phyloP scores from a whole-genome alignment of 345 rosid genomes.

The Laguncularia racemosa region DNA sequence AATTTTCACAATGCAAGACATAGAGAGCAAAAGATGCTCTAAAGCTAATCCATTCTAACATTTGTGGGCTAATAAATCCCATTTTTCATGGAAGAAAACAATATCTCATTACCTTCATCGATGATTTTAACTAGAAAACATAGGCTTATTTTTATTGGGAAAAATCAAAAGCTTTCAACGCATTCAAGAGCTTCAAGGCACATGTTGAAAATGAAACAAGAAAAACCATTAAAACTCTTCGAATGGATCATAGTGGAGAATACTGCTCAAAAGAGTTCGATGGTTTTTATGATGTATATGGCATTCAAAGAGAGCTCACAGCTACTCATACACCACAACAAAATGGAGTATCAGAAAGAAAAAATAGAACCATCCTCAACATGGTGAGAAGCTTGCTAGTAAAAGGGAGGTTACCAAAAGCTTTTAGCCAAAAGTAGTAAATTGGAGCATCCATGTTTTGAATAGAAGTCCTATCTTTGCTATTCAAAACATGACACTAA shows the following conservation, averaged over 20 bases:
- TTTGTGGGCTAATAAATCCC: neutral
- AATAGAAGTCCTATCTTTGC: neutral
- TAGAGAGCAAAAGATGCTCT: neutral
- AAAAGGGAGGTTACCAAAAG: neutral
- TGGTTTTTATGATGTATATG: neutral
- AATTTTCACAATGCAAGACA: neutral
- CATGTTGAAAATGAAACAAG: neutral
- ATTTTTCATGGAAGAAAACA: neutral
- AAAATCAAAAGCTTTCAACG: too few relatives aligned
- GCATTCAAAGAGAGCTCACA: neutral
- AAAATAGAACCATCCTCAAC: neutral
- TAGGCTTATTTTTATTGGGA: neutral
- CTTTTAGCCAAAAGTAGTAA: constrained; percentile 1
- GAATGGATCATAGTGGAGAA: constrained; percentile 1
- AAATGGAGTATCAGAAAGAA: neutral
- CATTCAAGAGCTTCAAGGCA: too few relatives aligned
- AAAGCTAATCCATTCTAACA: neutral
- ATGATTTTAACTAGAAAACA: neutral
- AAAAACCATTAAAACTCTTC: neutral
- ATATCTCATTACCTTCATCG: neutral
- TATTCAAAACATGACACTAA: neutral
- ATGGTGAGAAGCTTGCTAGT: constrained; percentile 9
- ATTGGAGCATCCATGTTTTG: neutral
- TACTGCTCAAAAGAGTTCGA: neutral
- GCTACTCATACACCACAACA: constrained; percentile 1